These are phyloP conservation scores for Arthroderma sp. DNA, from an alignment of 2,329 filamentous ascomycete genomes.

Conservation along the genomic window DNA sequence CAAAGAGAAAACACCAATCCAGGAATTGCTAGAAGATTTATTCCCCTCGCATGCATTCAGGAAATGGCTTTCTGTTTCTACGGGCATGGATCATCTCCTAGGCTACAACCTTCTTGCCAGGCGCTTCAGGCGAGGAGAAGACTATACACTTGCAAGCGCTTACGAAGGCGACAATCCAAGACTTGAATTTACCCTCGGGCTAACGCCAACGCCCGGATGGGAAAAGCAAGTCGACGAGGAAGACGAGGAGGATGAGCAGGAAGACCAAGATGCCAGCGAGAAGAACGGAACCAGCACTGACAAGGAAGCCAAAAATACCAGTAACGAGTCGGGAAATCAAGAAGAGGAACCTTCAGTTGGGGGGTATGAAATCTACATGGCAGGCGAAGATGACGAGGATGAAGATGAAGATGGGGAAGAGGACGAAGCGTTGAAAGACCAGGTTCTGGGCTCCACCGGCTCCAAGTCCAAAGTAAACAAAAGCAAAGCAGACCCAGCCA, in stretches of 20 bases:
- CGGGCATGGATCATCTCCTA: conserved; percentile 52
- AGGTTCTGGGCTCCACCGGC: conserved; percentile 23
- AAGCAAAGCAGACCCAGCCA: conserved; percentile 54
- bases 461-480: conserved; percentile 20
- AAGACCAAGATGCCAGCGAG: conserved; percentile 22
- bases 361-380: conserved; percentile 71
- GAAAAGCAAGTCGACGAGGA: conserved; percentile 53
- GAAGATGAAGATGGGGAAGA: conserved; percentile 41
- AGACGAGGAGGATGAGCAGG: conserved; percentile 35
- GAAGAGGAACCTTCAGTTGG: conserved; percentile 28
- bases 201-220: conserved; percentile 80
- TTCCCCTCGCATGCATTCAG: conserved; percentile 76
- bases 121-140: conserved; percentile 70
- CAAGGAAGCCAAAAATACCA: conserved; percentile 20
- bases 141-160: conserved; percentile 86
- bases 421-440: conserved; percentile 27
- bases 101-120: conserved; percentile 69
- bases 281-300: conserved; percentile 20
- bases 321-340: conserved; percentile 24
- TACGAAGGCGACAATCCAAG: conserved; percentile 59
- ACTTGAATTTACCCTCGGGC: conserved; percentile 72
- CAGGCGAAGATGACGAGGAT: conserved; percentile 58
- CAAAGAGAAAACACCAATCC: conserved; percentile 44
- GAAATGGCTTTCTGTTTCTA: conserved; percentile 78
- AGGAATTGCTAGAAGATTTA: conserved; percentile 67